phyloP scores from a whole-genome alignment of 108 stramenopile species.

The Fragilaria crotonensis region DNA sequence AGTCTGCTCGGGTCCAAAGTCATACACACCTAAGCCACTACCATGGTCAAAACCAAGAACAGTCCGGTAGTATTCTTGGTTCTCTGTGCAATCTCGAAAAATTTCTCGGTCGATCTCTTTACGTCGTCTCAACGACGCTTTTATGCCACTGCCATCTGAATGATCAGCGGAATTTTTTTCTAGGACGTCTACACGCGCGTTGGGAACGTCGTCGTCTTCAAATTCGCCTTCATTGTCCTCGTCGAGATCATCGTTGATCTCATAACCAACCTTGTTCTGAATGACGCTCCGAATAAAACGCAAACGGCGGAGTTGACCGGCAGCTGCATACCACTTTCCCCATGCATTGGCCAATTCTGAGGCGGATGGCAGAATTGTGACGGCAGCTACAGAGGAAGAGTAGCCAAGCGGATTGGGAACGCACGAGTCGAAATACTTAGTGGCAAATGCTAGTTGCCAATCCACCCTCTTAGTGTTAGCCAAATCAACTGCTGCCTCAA shows the following conservation, averaged over 20 bases:
- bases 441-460: conserved; percentile 77
- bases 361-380: conserved; percentile 73
- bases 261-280: not conserved
- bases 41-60: conserved; percentile 20
- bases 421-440: conserved; percentile 79
- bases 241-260: conserved; percentile 4
- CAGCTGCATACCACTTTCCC: conserved; percentile 81
- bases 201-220: not conserved
- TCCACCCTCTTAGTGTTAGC: conserved; percentile 47
- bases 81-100: conserved; percentile 6
- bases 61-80: conserved; percentile 19
- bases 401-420: conserved; percentile 83
- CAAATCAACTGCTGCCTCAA: conserved; percentile 25
- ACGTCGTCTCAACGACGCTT: no score
- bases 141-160: not conserved
- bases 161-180: not conserved
- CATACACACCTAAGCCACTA: conserved; percentile 24
- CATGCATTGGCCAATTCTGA: conserved; percentile 63
- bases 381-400: conserved; percentile 77
- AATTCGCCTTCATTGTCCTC: not conserved
- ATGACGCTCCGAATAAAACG: conserved; percentile 50
- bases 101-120: no score
- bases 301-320: conserved; percentile 57
- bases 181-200: not conserved
- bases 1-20: conserved; percentile 78